These are phyloP conservation scores for Claviceps fusiformis DNA, from an alignment of 2,329 filamentous ascomycete species.

Conservation along the genomic window DNA sequence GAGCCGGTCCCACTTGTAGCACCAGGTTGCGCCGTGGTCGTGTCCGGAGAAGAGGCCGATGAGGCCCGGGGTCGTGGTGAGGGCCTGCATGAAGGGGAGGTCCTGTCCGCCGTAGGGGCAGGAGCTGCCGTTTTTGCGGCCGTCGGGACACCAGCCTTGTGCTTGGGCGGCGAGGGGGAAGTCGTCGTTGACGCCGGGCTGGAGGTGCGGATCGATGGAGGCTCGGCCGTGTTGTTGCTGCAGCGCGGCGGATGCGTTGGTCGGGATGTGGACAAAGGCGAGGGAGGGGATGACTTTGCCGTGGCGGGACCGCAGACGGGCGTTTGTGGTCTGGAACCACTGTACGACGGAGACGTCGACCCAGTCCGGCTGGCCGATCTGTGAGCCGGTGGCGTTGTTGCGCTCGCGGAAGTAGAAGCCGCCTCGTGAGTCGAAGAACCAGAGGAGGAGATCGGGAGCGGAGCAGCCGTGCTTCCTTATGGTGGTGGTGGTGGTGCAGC, in stretches of 20 bases:
- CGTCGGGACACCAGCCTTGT: conserved; percentile 30
- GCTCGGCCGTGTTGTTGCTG: conserved; percentile 17
- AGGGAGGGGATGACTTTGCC: conserved; percentile 28
- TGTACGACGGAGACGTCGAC: conserved; percentile 29
- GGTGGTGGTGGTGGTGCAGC: conserved; percentile 13
- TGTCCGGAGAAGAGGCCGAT: conserved; percentile 51
- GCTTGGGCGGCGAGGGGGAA: conserved; percentile 26
- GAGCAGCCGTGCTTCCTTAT: conserved; percentile 13
- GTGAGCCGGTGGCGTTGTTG: conserved; percentile 16
- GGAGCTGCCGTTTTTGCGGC: conserved; percentile 17
- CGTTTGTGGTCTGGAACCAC: conserved; percentile 28
- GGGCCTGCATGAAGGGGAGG: conserved; percentile 46
- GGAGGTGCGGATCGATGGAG: conserved; percentile 20
- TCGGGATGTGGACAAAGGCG: conserved; percentile 36
- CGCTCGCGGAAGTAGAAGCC: conserved; percentile 35
- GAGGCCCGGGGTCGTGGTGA: conserved; percentile 39
- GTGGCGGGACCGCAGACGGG: conserved; percentile 16
- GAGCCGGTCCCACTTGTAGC: conserved; percentile 31
- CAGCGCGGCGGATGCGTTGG: conserved; percentile 26
- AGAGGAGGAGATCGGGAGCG: conserved; percentile 38
- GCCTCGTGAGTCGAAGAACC: conserved; percentile 59
- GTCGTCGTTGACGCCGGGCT: conserved; percentile 35
- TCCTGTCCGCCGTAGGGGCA: conserved; percentile 38
- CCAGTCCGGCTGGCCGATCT: conserved; percentile 28
- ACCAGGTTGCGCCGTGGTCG: conserved; percentile 52